phyloP scores from a whole-genome alignment of 2,329 filamentous ascomycete genomes.

The Paramyrothecium sp. region DNA sequence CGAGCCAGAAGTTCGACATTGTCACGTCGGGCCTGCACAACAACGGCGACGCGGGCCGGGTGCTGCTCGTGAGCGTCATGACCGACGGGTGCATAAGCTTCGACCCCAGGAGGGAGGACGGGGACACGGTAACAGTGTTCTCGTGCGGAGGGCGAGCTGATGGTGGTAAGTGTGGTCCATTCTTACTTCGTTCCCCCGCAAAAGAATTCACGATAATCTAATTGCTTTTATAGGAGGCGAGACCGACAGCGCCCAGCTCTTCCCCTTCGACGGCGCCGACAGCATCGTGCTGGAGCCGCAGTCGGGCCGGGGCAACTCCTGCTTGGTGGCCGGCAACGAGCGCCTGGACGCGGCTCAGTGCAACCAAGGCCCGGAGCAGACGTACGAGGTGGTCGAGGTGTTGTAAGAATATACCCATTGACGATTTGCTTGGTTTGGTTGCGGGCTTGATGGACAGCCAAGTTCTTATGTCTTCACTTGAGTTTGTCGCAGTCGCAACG shows the following conservation, averaged over 20 bases:
- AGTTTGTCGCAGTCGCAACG: no score
- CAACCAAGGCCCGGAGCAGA: constrained; percentile 16
- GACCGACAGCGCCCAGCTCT: constrained; percentile 47
- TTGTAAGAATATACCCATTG: constrained; percentile 10
- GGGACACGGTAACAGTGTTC: constrained; percentile 49
- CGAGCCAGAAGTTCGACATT: constrained; percentile 50
- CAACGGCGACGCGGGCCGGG: constrained; percentile 34
- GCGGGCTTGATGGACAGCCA: constrained; percentile 11
- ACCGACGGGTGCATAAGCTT: constrained; percentile 52
- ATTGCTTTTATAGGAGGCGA: constrained; percentile 32
- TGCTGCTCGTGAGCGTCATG: constrained; percentile 47
- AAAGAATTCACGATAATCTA: no score
- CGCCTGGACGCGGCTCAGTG: constrained; percentile 23
- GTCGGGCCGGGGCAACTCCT: constrained; percentile 34
- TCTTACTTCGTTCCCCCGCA: no score
- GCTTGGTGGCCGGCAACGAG: constrained; percentile 12
- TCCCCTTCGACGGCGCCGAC: constrained; percentile 42
- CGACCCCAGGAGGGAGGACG: constrained; percentile 39
- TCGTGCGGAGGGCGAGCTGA: constrained; percentile 51
- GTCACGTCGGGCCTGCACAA: constrained; percentile 50
- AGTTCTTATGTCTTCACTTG: constrained; percentile 6
- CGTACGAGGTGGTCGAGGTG: constrained; percentile 14
- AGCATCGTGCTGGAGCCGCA: constrained; percentile 42
- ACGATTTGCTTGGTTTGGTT: not conserved
- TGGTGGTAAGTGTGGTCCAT: constrained; percentile 32